Percentiles rank a stretch among this genome's conserved stretches.
Conservation (phyloP, 2,329 filamentous ascomycete genomes). For the Alternaria conjuncta region DNA sequence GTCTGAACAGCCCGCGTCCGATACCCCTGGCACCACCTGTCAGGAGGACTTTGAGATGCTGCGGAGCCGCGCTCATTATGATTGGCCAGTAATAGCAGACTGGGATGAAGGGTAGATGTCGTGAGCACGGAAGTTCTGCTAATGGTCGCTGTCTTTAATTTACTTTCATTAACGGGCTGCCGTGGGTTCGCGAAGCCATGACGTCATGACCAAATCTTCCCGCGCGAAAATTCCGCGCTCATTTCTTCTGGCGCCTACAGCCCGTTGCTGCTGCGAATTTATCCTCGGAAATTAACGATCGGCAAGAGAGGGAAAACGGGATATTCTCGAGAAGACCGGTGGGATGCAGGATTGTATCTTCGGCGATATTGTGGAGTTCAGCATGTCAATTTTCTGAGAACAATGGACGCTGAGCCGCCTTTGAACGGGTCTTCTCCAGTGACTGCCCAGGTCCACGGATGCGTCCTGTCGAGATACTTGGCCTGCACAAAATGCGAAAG, state of each 20-base stretch:
- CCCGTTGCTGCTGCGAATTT: not conserved
- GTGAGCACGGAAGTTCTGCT: not conserved
- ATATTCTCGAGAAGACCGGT: not conserved
- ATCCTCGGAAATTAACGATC: not conserved
- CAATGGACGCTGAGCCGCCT: not conserved
- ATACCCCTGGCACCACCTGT: constrained; percentile 57
- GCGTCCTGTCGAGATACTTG: not conserved
- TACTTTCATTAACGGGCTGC: no score
- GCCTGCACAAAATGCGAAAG: not conserved
- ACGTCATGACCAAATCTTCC: not conserved
- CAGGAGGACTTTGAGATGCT: constrained; percentile 42
- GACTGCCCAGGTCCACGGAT: not conserved
- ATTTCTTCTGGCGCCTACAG: not conserved
- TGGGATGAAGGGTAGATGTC: not conserved
- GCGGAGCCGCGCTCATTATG: constrained; percentile 1
- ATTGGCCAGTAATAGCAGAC: not conserved
- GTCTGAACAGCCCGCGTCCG: constrained; percentile 53
- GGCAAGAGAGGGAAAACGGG: not conserved
- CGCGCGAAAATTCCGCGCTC: not conserved
- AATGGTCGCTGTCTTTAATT: not conserved
- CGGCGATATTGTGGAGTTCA: not conserved
- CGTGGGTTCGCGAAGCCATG: not conserved
- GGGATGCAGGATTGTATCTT: not conserved
- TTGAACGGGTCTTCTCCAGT: not conserved
- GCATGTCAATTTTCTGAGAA: not conserved